These are phyloP conservation scores for Phytophthora fragariaefolia DNA, from an alignment of 352 stramenopile genomes.

Conservation along the genomic window DNA sequence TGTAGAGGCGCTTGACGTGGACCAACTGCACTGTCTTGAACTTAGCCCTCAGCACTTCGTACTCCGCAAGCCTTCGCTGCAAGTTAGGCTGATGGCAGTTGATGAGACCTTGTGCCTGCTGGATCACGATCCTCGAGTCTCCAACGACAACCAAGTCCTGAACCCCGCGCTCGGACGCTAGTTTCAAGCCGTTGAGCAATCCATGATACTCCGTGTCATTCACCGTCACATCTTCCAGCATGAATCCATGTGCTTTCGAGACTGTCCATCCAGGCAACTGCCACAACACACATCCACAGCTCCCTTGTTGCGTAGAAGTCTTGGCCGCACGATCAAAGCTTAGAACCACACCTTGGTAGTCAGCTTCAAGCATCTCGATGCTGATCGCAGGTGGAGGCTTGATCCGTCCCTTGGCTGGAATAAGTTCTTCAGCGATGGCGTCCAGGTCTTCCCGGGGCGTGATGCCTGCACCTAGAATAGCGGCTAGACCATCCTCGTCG, in stretches of 20 bases:
- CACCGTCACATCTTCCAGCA: conserved; percentile 10
- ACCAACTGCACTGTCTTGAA: conserved; percentile 3
- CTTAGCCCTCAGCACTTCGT: background rate
- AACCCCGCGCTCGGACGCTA: background rate
- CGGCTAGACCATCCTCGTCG: conserved; percentile 2
- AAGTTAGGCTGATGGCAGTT: conserved; percentile 18
- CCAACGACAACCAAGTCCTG: background rate
- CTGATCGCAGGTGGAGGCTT: conserved; percentile 1
- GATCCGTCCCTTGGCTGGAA: conserved; percentile 13
- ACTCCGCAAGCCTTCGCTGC: background rate
- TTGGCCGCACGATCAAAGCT: conserved; percentile 18
- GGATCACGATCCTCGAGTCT: conserved; percentile 4
- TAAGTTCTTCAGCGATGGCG: background rate
- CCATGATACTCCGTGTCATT: conserved; percentile 17
- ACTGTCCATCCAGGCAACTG: conserved; percentile 5
- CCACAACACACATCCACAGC: conserved; percentile 17
- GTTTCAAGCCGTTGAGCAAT: background rate
- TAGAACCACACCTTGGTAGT: conserved; percentile 3
- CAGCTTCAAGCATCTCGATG: conserved; percentile 9
- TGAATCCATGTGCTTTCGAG: background rate
- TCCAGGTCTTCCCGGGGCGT: conserved; percentile 19
- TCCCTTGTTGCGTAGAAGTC: background rate
- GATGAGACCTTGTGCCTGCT: conserved; percentile 6
- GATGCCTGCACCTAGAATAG: conserved; percentile 14
- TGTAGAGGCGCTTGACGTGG: conserved; percentile 9